Evolutionary conservation across 2,329 filamentous ascomycete species (phyloP), one percentile per base, ranked within the genome.

Genomic region (Penicillium crustosum): DNA sequence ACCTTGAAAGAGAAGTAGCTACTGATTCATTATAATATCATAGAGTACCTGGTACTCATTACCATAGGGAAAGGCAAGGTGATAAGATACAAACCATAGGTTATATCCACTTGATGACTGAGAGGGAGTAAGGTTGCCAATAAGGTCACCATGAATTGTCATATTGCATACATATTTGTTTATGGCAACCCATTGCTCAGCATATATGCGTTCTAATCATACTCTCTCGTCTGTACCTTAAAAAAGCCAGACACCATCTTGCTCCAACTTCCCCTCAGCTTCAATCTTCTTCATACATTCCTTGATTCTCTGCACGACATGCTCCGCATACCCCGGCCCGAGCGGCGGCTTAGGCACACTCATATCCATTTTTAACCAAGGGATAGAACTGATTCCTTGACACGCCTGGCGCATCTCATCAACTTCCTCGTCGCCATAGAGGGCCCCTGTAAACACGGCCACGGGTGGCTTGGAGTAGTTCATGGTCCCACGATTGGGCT

Each of bases 311-410:
- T 41, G 27, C 39, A 61, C 61, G 25, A 64, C 58, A 33, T 55
- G 52, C 23, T 61, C 52, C n/a, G 59, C 57, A 59, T 64, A 62
- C 17, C 52, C 55, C 8, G 59, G 63, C 19, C 61, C 63, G 3
- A 64, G n/a, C 15, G 61, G 57, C n/a, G 60, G 60, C 10, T 49
- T 61, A 7, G 61, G 57, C 12, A 59, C 53, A 27, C 51, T 56
- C 33, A 57, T 48, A 58, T 65, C 60, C 6, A 59, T 61, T 56
- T 55, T 57, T 49, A 65, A 53, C 61, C 61, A 65, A 23, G 61
- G 60, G 3, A 61, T 55, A 21, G 52, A 48, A 50, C 57, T 58
- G 9, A 47, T 45, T 17, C 61, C 61, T 15, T 50, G 49, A 47
- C 53, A 60, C 0, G 53, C 58, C 13, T 57, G 44, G 25, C 43